Evolutionary conservation across 305 asterid genomes (phyloP), one percentile per base, ranked within the genome.

Genomic region (Fraxinus nigra): DNA sequence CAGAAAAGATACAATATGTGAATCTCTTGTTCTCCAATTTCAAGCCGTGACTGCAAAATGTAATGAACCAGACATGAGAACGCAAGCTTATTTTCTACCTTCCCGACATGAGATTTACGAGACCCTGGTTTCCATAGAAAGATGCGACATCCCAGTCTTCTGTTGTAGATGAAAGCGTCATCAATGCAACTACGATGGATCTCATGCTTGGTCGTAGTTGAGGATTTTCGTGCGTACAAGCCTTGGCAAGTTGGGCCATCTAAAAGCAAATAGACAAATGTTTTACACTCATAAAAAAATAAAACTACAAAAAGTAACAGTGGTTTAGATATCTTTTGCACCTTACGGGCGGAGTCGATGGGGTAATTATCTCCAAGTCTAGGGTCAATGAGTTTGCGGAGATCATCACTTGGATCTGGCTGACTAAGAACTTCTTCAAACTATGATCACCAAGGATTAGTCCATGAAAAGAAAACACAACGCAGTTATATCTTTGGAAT

Each of bases 101-200:
- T 76, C 95, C 97, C 0, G 97, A 91, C 97, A 94, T 90, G 0
- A 94, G 91, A 79, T 91, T 90, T 75, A 90, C 73, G 7, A 93
- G 84, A 32, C 92, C 94, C 67, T 90, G 97, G 83, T 88, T 92
- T 18, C 92, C 95, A 18, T 92, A 95, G 90, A 95, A 95, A 20
- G 93, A 79, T 51, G 95, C 98, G 11, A 93, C 91, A 59, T 93
- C 98, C 98, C 98, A 93, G 40, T 95, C 95, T 70, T 93, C 98
- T 2, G 97, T 91, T 1, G 97, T 65, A 4, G 98, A 95, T 14
- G 97, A 91, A 13, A 93, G 98, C 7, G 98, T 91, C 98, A 95
- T 95, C 79, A 95, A 77, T 0, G 97, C 98, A 14, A 95, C 98
- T 11, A 93, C 98, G 7, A 93, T 89, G 4, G 98, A 95, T 81